Conservation (phyloP, 164 flowering plant genomes). For the Aristolochia fimbriata region DNA sequence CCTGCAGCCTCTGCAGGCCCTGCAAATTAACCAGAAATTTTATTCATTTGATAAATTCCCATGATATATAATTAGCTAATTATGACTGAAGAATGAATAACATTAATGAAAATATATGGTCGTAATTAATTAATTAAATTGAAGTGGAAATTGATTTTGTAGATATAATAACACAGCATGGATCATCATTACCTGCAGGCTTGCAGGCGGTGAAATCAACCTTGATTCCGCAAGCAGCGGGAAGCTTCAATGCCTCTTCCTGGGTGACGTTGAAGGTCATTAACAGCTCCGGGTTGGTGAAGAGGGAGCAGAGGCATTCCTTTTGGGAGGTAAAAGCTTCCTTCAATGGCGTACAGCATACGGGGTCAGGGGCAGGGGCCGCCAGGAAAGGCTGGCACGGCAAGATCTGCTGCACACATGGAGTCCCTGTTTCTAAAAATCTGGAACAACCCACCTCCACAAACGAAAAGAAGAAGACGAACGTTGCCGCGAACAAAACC, state of each 20-base stretch:
- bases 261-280: constrained; percentile 24
- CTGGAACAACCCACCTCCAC: constrained; percentile 5
- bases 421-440: not conserved
- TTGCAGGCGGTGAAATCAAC: constrained; percentile 26
- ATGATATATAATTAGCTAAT: too few species aligned
- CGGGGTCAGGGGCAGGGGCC: constrained; percentile 13
- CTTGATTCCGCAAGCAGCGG: constrained; percentile 30
- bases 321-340: constrained; percentile 13
- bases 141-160: too few species aligned
- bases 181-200: too few species aligned
- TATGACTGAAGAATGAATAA: too few species aligned
- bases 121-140: too few species aligned
- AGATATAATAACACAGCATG: too few species aligned
- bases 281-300: constrained; percentile 20
- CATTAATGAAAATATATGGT: too few species aligned
- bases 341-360: constrained; percentile 41
- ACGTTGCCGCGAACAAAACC: not conserved
- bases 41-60: too few species aligned
- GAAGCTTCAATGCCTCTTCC: constrained; percentile 25
- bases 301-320: constrained; percentile 32
- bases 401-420: constrained; percentile 30
- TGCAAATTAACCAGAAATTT: not conserved
- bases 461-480: constrained; percentile 7
- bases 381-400: constrained; percentile 37
- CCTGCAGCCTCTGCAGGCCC: too few species aligned